phyloP scores from a whole-genome alignment of 1,284 basidiomycete genomes.

The Tylopilus sp. region DNA sequence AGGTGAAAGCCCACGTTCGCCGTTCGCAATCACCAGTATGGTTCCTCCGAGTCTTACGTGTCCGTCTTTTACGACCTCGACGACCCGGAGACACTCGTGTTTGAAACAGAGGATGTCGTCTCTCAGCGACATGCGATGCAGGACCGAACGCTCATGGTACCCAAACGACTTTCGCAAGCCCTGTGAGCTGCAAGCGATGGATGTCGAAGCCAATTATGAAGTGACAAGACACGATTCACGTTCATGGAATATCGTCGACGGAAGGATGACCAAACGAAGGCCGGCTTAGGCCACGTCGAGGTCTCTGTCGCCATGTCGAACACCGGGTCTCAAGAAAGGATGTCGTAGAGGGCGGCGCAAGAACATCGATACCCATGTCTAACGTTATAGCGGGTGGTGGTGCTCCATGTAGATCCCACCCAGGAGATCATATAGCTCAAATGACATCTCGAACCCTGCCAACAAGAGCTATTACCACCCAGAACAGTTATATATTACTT shows the following conservation, averaged over 20 bases:
- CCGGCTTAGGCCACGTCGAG: conserved; percentile 11
- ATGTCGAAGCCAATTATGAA: background rate
- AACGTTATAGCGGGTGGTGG: background rate
- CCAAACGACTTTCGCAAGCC: conserved; percentile 2
- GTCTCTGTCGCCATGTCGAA: conserved; percentile 10
- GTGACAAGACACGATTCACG: background rate
- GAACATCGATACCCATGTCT: background rate
- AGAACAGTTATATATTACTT: too few relatives aligned
- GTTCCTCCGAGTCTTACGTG: conserved; percentile 11
- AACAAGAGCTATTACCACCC: too few relatives aligned
- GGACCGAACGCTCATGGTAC: background rate
- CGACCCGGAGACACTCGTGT: conserved; percentile 10
- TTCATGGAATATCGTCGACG: conserved; percentile 5
- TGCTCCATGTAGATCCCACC: background rate
- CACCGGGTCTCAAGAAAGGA: conserved; percentile 2
- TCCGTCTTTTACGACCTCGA: conserved; percentile 4
- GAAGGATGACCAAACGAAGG: conserved; percentile 3
- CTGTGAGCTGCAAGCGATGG: conserved; percentile 1
- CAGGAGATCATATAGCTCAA: too few relatives aligned
- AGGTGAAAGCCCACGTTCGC: conserved; percentile 7
- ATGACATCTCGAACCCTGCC: too few relatives aligned
- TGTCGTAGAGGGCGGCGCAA: conserved; percentile 2
- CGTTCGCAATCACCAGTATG: conserved; percentile 14
- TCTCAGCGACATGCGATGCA: background rate
- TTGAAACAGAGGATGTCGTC: conserved; percentile 9